Evolutionary conservation across 2,329 filamentous ascomycete genomes (phyloP).

Genomic region (Pseudogymnoascus sp.): DNA sequence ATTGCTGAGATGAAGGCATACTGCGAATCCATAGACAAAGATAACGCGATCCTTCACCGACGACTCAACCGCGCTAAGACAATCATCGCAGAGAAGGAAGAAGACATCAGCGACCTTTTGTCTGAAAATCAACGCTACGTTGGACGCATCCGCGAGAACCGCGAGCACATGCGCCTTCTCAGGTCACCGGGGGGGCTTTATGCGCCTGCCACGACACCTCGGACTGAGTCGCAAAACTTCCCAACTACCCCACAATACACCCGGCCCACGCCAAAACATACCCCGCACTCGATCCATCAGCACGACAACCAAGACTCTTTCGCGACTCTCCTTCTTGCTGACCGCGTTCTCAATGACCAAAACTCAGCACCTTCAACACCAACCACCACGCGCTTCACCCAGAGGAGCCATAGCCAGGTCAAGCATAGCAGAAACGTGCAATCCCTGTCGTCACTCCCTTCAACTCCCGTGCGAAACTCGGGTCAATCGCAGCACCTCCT

Average conservation of each 20-base stretch:
- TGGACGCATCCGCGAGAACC: slow-evolving; percentile 79
- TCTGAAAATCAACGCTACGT: slow-evolving; percentile 74
- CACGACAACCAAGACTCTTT: slow-evolving; percentile 58
- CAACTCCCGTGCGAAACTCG: slow-evolving; percentile 55
- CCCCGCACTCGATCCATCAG: slow-evolving; percentile 37
- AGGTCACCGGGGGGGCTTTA: slow-evolving; percentile 67
- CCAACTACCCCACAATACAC: slow-evolving; percentile 38
- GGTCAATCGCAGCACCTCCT: slow-evolving; percentile 43
- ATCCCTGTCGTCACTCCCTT: slow-evolving; percentile 77
- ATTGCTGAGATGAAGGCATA: slow-evolving; percentile 54
- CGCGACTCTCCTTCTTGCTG: slow-evolving; percentile 66
- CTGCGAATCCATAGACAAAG: slow-evolving; percentile 59
- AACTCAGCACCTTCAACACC: slow-evolving; percentile 71
- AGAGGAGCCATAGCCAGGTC: slow-evolving; percentile 38
- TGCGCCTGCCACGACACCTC: slow-evolving; percentile 52
- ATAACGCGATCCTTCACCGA: slow-evolving; percentile 56
- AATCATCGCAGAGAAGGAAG: slow-evolving; percentile 70
- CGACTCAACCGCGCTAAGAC: slow-evolving; percentile 68
- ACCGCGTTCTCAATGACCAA: slow-evolving; percentile 72
- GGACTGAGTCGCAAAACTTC: slow-evolving; percentile 39
- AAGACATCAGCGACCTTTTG: slow-evolving; percentile 59
- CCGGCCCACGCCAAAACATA: slow-evolving; percentile 40
- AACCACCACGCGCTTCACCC: slow-evolving; percentile 18
- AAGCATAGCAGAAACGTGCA: slow-evolving; percentile 71
- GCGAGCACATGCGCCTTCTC: slow-evolving; percentile 76